Conservation (phyloP, 2,329 filamentous ascomycete genomes). For the Alternaria brassicae region DNA sequence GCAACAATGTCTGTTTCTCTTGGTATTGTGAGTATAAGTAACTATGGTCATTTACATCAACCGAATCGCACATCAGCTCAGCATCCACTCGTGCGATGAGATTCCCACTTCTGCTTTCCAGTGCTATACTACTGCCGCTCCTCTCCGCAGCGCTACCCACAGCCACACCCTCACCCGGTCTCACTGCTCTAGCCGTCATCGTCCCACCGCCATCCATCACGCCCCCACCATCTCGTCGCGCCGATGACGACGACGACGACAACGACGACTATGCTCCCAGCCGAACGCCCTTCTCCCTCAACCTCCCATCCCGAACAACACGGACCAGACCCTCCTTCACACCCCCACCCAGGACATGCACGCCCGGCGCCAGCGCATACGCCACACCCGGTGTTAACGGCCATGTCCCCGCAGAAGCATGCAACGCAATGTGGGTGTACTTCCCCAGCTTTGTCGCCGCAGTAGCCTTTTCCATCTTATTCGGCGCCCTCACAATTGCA, state of each 20-base stretch:
- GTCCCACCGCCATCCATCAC: conserved; percentile 7
- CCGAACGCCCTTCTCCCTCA: conserved; percentile 17
- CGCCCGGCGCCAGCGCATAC: conserved; percentile 23
- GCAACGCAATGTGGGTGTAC: conserved; percentile 31
- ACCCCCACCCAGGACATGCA: conserved; percentile 23
- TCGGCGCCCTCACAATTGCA: conserved; percentile 26
- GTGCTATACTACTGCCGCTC: conserved; percentile 20
- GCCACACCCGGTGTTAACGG: conserved; percentile 29
- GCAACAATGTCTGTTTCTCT: conserved; percentile 6
- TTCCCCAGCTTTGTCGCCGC: conserved; percentile 30
- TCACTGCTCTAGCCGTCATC: conserved; percentile 11
- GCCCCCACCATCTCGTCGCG: conserved; percentile 17
- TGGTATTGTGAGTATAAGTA: not conserved
- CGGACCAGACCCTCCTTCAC: no score
- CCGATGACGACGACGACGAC: no score
- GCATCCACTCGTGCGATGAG: conserved; percentile 17
- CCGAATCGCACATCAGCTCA: not conserved
- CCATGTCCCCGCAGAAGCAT: conserved; percentile 27
- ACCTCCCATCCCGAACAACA: conserved; percentile 19
- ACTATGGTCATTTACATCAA: conserved; percentile 11
- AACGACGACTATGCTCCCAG: conserved; percentile 15
- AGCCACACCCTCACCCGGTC: not conserved
- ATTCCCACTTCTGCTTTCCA: conserved; percentile 18
- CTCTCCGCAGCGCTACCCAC: conserved; percentile 17
- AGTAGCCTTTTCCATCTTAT: conserved; percentile 29